phyloP scores from a whole-genome alignment of 2,329 filamentous ascomycete genomes.

The Pseudogymnoascus destructans region DNA sequence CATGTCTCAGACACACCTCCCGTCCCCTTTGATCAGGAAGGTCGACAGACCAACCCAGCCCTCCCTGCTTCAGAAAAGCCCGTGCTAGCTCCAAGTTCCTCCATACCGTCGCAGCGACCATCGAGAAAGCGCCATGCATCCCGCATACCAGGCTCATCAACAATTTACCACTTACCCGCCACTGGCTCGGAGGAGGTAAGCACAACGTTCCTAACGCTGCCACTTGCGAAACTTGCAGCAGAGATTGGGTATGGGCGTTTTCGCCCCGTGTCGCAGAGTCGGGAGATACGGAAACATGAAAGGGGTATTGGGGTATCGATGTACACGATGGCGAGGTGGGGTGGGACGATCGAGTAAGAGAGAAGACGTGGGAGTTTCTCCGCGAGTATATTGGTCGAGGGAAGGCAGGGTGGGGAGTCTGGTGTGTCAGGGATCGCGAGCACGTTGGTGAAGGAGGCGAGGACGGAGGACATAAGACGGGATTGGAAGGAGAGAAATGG shows the following conservation, averaged over 20 bases:
- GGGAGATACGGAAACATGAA: constrained; percentile 46
- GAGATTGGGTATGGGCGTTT: constrained; percentile 42
- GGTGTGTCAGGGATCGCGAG: constrained; percentile 32
- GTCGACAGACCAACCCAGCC: constrained; percentile 4
- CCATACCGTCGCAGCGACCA: constrained; percentile 19
- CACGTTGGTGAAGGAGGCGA: background rate
- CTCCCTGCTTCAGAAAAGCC: constrained; percentile 18
- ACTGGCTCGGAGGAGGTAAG: constrained; percentile 34
- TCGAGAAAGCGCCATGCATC: background rate
- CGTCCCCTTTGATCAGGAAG: no score
- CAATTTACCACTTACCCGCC: constrained; percentile 44
- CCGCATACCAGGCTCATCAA: constrained; percentile 14
- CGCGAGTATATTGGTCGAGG: constrained; percentile 45
- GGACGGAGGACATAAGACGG: background rate
- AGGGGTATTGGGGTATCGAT: constrained; percentile 62
- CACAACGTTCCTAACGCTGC: constrained; percentile 43
- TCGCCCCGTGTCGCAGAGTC: constrained; percentile 35
- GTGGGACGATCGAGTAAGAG: constrained; percentile 39
- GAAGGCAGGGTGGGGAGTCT: constrained; percentile 54
- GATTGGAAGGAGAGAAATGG: constrained; percentile 16
- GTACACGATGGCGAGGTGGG: constrained; percentile 27
- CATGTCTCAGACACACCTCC: background rate
- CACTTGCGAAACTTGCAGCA: constrained; percentile 38
- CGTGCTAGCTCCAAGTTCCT: background rate
- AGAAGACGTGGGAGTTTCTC: constrained; percentile 49